A percentile compares a stretch with the other conserved stretches of the same genome.
phyloP scores from a whole-genome alignment of 2,329 filamentous ascomycete genomes.

The Aspergillus novofumigatus region DNA sequence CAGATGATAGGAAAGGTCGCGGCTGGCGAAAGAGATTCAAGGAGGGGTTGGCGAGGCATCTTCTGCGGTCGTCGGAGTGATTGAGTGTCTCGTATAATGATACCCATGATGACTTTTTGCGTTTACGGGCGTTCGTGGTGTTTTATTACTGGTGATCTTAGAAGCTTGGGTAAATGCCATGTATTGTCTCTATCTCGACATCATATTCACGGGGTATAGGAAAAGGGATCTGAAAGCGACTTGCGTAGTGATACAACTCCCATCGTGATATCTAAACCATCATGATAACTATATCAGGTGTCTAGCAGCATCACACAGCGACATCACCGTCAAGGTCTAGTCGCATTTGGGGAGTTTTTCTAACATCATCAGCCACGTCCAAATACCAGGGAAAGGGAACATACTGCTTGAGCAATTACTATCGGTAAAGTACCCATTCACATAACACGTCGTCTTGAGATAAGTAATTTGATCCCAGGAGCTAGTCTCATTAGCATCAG shows the following conservation, averaged over 20 bases:
- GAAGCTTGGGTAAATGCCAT: not conserved
- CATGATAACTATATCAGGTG: too few species aligned
- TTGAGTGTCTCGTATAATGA: not conserved
- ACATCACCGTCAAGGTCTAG: too few species aligned
- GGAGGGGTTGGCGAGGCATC: not conserved
- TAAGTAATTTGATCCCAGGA: conserved; percentile 11
- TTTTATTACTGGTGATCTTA: not conserved
- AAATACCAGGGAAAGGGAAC: conserved; percentile 2
- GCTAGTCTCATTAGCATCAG: conserved; percentile 4
- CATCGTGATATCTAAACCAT: not conserved
- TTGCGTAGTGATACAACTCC: not conserved
- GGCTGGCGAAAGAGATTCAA: not conserved
- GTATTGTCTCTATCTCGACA: not conserved
- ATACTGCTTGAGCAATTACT: conserved; percentile 10
- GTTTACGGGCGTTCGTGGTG: too few species aligned
- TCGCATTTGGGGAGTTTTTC: not conserved
- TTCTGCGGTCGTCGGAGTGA: not conserved
- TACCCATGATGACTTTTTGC: not conserved
- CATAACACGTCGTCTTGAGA: conserved; percentile 8
- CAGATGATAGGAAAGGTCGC: fast-evolving
- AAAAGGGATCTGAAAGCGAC: not conserved
- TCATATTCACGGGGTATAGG: not conserved
- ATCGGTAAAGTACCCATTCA: conserved; percentile 12
- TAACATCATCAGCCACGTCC: not conserved
- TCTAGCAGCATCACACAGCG: too few species aligned